These are phyloP conservation scores for Nepenthes alata DNA, from an alignment of 179 eudicot species.

Conservation along the genomic window DNA sequence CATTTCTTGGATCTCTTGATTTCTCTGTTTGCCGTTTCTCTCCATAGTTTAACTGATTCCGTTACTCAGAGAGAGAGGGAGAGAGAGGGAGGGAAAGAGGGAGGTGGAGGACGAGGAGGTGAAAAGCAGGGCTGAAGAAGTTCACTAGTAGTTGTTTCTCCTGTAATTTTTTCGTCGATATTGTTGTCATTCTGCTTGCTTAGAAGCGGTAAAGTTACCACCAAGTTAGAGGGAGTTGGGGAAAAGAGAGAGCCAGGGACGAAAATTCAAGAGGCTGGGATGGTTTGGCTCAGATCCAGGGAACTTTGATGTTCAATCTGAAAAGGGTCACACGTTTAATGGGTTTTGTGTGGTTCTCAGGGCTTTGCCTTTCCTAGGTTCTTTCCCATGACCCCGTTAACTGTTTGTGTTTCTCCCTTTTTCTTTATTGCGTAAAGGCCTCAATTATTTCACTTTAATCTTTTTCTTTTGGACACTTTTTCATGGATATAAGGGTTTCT, in stretches of 20 bases:
- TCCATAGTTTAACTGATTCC: neutral
- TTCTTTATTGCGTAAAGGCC: neutral
- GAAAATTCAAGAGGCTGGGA: slow-evolving; percentile 16
- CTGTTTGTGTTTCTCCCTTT: neutral
- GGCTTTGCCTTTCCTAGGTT: slow-evolving; percentile 22
- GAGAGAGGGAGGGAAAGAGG: neutral
- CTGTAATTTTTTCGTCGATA: too few relatives aligned
- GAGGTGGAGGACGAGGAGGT: too few relatives aligned
- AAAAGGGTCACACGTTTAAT: slow-evolving; percentile 14
- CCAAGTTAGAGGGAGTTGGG: too few relatives aligned
- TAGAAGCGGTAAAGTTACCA: too few relatives aligned
- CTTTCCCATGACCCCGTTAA: slow-evolving; percentile 23
- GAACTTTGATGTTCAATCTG: slow-evolving; percentile 11
- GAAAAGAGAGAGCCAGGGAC: neutral
- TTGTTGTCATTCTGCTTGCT: too few relatives aligned
- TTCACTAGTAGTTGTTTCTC: too few relatives aligned
- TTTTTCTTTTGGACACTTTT: slow-evolving; percentile 1
- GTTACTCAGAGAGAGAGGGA: neutral
- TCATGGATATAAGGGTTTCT: slow-evolving; percentile 11
- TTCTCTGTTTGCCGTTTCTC: neutral
- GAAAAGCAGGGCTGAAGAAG: neutral
- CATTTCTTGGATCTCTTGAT: neutral
- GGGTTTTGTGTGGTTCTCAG: slow-evolving; percentile 30
- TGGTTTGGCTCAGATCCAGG: slow-evolving; percentile 51
- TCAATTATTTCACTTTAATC: slow-evolving; percentile 1